Conservation (phyloP, 208 protist genomes). For the Acanthamoeba healyi region DNA sequence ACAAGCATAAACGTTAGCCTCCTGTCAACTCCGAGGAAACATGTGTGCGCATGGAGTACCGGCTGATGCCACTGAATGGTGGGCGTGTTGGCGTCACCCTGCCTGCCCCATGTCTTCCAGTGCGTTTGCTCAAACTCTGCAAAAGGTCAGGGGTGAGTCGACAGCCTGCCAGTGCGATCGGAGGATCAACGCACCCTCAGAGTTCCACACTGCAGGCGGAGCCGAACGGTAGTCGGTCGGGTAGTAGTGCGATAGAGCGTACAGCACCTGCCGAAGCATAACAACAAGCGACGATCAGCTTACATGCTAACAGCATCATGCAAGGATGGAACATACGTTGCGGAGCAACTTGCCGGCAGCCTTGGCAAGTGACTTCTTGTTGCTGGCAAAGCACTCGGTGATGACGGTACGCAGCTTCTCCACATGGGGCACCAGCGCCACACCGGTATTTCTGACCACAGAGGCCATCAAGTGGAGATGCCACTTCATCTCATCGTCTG, state of each 20-base stretch:
- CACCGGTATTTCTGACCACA: conserved; percentile 1
- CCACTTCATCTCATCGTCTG: conserved; percentile 52
- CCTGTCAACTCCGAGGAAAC: not conserved
- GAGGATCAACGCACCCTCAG: not conserved
- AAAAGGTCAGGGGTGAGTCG: not conserved
- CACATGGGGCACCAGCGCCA: conserved; percentile 25
- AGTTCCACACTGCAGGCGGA: not conserved
- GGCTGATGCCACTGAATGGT: conserved; percentile 33
- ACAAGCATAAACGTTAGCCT: not conserved
- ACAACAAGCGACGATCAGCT: too few relatives aligned
- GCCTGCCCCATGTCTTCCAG: conserved; percentile 38
- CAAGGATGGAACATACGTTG: conserved; percentile 35
- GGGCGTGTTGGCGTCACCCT: not conserved
- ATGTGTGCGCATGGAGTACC: not conserved
- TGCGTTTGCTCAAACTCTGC: conserved; percentile 9
- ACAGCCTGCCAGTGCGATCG: not conserved
- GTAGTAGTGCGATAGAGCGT: conserved; percentile 35
- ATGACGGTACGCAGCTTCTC: not conserved
- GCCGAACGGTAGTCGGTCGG: conserved; percentile 42
- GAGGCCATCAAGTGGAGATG: conserved; percentile 27
- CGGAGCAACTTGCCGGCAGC: not conserved
- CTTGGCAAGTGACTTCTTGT: conserved; percentile 22
- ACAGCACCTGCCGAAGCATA: conserved; percentile 34
- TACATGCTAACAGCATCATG: too few relatives aligned
- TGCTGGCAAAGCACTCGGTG: not conserved